Base-by-base conservation (phyloP, 1,139 yeast species). In the Hemisphaericaspora lyxosophila region DNA sequence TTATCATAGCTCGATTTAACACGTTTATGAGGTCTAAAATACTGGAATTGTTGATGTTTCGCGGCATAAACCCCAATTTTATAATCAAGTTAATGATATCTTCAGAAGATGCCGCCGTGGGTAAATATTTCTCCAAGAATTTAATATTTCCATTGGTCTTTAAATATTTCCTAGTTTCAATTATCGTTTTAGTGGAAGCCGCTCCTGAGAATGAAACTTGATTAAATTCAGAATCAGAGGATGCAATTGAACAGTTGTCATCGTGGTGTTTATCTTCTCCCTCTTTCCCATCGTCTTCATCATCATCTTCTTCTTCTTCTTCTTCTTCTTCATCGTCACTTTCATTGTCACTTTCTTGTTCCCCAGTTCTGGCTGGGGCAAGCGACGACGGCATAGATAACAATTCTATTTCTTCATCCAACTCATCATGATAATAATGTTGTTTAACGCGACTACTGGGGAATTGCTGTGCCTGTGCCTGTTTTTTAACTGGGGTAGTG, bases 101-200 rank as follows among this genome's bases (percentile, higher is more conserved):
- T 17, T 73, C 66, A 9, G 78, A 67, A 14, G 75, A 67, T 11
- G 87, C 79, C 2, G 76, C 73, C 2, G 73, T 69, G 0, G 90
- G 86, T 23, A 85, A 58, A 48, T 75, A 84, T 33, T 68, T 65
- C 40, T 76, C 77, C 38, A 87, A 59, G 48, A 85, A 83, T 43
- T 62, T 59, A 45, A 72, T 61, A 23, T 78, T 70, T 0, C 96
- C 96, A 42, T 75, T 59, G n/a, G 63, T 57, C 53, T 83, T 84
- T 39, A 88, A 60, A 48, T 55, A 80, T 40, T 68, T 64, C 42
- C 92, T 72, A 1, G 88, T 81, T 40, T 72, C 60, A 5, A 48
- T 49, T 13, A 66, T 53, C 3, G 47, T 33, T 20, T 47, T 53
- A 8, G 50, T 51, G 7, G 53, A 45, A 7, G 47, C 30, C 20